Conservation (phyloP, 345 rosid species). For the Hibiscus trionum region DNA sequence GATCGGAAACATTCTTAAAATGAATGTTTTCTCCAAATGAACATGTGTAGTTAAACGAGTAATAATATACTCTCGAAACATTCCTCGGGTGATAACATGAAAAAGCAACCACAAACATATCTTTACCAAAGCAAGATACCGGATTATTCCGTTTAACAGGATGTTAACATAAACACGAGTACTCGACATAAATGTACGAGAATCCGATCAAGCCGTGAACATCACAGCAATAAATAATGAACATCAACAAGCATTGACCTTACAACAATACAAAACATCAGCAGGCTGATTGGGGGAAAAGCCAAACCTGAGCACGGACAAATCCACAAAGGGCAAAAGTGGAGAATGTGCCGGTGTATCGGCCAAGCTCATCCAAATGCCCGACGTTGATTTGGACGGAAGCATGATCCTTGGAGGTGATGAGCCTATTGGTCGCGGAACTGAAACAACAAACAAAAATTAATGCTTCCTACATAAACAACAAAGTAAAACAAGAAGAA, state of each 20-base stretch:
- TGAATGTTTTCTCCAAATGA: neutral
- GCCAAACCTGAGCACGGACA: constrained; percentile 60
- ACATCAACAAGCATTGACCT: neutral
- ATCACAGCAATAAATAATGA: neutral
- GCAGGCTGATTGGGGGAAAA: neutral
- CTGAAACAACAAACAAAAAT: constrained; percentile 25
- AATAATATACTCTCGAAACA: neutral
- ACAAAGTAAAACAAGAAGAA: neutral
- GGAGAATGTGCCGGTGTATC: constrained; percentile 37
- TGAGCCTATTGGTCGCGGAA: constrained; percentile 67
- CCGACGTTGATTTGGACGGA: constrained; percentile 64
- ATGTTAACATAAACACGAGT: neutral
- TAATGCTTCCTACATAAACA: neutral
- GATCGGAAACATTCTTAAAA: neutral
- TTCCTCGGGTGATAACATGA: neutral
- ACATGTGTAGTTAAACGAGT: neutral
- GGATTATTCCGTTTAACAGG: neutral
- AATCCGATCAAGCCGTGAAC: neutral
- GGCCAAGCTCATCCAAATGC: constrained; percentile 51
- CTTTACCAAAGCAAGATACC: neutral
- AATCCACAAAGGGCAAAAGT: constrained; percentile 68
- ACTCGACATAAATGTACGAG: neutral
- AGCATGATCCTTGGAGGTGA: constrained; percentile 68
- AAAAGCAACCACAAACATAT: neutral
- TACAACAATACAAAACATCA: neutral